These are phyloP conservation scores for Xylaria telfairii DNA, from an alignment of 495 filamentous ascomycete species.

Conservation along the genomic window DNA sequence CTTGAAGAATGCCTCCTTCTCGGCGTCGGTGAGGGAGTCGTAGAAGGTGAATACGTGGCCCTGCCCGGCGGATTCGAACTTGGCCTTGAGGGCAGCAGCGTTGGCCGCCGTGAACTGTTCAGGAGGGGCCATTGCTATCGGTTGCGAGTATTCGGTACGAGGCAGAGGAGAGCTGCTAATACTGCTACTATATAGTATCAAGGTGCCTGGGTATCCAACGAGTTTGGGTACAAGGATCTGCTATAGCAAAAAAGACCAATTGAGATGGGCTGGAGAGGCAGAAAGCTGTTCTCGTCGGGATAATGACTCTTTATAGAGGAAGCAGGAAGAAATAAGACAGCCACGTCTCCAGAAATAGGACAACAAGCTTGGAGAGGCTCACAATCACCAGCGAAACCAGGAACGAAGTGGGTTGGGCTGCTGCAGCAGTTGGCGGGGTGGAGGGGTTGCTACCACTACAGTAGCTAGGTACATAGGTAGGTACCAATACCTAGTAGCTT, in stretches of 20 bases:
- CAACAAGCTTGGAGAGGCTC: constrained; percentile 13
- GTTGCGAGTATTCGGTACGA: not conserved
- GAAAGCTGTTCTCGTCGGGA: not conserved
- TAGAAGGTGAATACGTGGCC: constrained; percentile 92
- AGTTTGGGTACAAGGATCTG: not conserved
- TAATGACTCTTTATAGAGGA: constrained; percentile 21
- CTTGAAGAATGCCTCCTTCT: constrained; percentile 80
- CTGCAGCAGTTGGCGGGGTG: constrained; percentile 16
- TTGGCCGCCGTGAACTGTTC: constrained; percentile 75
- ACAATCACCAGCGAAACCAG: constrained; percentile 3
- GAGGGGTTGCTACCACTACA: constrained; percentile 15
- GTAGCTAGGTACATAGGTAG: not conserved
- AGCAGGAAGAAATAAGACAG: not conserved
- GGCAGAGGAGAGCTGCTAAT: not conserved
- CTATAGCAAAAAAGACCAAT: constrained; percentile 7
- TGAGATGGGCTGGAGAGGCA: not conserved
- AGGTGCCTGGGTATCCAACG: not conserved
- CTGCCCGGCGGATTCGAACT: constrained; percentile 81
- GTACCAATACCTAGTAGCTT: constrained; percentile 14
- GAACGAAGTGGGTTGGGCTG: constrained; percentile 16
- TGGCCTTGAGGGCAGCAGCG: constrained; percentile 73
- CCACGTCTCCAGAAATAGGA: constrained; percentile 5
- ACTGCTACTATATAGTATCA: constrained; percentile 7
- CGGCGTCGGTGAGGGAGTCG: constrained; percentile 72
- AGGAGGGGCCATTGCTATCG: constrained; percentile 43